Base-by-base conservation (phyloP, 1,284 basidiomycete species). In the Megacollybia platyphylla region DNA sequence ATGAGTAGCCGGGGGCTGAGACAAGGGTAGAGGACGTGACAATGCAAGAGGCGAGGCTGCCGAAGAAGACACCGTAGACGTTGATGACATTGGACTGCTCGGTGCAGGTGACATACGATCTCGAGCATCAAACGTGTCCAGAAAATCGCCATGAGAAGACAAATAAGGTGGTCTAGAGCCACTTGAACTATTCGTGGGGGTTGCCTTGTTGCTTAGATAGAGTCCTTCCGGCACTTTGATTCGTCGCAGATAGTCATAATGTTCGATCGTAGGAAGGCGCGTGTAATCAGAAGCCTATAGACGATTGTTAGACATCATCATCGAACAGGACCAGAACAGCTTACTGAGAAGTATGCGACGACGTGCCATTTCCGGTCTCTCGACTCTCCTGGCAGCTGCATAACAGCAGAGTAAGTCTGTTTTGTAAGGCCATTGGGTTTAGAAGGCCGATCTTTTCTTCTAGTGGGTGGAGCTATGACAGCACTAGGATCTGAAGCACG, bases 341-440 rank as follows among this genome's bases (percentile, higher is more conserved):
- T 51, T 58, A 85, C 80, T 60, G 74, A 73, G 58, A 85, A 85
- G 63, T 85, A 85, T 40, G 82, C 80, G 43, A 85, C 82, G 36
- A 85, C 68, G 58, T 85, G 81, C 81, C 81, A 85, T 65, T 83
- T 85, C 32, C 73, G 68, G 37, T 70, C 70, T 43, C 70, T 67
- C 44, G 59, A 63, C 37, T 68, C 64, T 43, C 73, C 76, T 42
- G 71, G 73, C 46, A 75, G 61, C 52, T 75, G 68, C 29, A 83
- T 79, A 34, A 76, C 70, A 28, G 79, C 82, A 6, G 82, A 85
- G 54, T 84, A 86, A 1, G 82, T 85, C 53, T 86, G 82, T 60
- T 85, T 85, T 32, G 80, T 86, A 41, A 85, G 65, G 27, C 81
- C 81, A 48, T 82, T 75, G 11, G 76, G 76, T 51, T 84, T 81